Evolutionary conservation across 768 basidiomycete species (phyloP).

Genomic region (Kwoniella dendrophila): DNA sequence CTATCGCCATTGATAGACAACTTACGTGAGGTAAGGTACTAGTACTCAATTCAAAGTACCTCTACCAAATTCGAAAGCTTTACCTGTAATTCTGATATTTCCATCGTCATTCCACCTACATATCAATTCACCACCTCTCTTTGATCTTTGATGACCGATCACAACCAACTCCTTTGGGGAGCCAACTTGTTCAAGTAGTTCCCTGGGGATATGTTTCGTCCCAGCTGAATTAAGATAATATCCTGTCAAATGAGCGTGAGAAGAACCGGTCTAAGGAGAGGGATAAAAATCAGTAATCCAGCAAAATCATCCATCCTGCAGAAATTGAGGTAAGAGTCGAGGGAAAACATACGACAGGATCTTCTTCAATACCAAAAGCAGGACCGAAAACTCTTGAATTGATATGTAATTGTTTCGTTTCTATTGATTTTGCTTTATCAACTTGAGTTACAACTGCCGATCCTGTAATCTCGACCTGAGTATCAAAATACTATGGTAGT

Average conservation of each 20-base stretch:
- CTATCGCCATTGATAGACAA: too few species aligned
- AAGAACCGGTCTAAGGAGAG: constrained; percentile 32
- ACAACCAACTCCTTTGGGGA: background rate
- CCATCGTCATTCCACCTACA: constrained; percentile 17
- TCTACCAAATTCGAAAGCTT: constrained; percentile 15
- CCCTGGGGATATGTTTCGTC: constrained; percentile 4
- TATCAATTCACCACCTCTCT: constrained; percentile 19
- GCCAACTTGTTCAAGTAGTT: background rate
- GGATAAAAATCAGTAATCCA: background rate
- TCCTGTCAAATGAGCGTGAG: constrained; percentile 32
- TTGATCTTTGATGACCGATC: constrained; percentile 14
- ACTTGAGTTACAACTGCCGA: constrained; percentile 1
- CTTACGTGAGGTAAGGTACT: too few species aligned
- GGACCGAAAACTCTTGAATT: constrained; percentile 34
- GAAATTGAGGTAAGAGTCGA: background rate
- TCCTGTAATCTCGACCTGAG: constrained; percentile 1
- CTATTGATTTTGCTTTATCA: background rate
- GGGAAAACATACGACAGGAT: constrained; percentile 37
- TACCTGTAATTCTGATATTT: constrained; percentile 22
- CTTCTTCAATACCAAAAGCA: constrained; percentile 35
- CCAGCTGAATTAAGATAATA: constrained; percentile 31
- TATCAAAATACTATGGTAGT: too few species aligned
- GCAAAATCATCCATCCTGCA: background rate
- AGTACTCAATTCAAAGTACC: too few species aligned
- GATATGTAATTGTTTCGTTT: constrained; percentile 20